phyloP scores from a whole-genome alignment of 2,329 filamentous ascomycete species.

The Aspergillus neoniger region DNA sequence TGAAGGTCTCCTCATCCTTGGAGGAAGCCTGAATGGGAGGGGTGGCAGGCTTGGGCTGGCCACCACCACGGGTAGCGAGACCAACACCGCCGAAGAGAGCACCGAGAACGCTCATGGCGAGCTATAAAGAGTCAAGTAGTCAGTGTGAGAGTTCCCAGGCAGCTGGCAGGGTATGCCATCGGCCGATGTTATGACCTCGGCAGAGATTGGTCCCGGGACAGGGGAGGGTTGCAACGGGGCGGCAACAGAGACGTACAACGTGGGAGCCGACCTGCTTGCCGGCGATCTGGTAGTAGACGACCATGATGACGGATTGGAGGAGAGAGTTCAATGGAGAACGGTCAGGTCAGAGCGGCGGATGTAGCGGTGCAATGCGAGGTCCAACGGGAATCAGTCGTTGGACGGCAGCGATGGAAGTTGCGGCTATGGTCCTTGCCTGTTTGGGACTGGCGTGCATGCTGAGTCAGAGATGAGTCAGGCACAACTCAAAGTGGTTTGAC shows the following conservation, averaged over 20 bases:
- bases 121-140: conserved; percentile 44
- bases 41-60: conserved; percentile 47
- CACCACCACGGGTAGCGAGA: conserved; percentile 48
- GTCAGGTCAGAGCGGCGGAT: conserved; percentile 16
- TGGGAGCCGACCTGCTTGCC: conserved; percentile 57
- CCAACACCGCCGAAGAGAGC: conserved; percentile 51
- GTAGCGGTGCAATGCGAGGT: conserved; percentile 33
- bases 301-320: conserved; percentile 47
- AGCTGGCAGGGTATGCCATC: conserved; percentile 6
- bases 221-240: conserved; percentile 25
- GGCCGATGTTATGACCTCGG: not conserved
- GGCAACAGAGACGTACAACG: conserved; percentile 44
- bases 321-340: conserved; percentile 15
- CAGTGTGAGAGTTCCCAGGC: conserved; percentile 9
- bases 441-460: conserved; percentile 10
- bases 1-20: conserved; percentile 69
- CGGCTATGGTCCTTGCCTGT: conserved; percentile 12
- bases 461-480: conserved; percentile 9
- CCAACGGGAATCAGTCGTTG: conserved; percentile 21
- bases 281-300: conserved; percentile 54
- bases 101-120: conserved; percentile 61
- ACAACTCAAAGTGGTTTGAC: too few relatives aligned
- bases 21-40: conserved; percentile 66
- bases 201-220: conserved; percentile 7
- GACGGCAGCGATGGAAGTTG: conserved; percentile 23